Percentiles rank a stretch among this genome's conserved stretches.
phyloP scores from a whole-genome alignment of 805 yeast species.

The Teunomyces pallodes region DNA sequence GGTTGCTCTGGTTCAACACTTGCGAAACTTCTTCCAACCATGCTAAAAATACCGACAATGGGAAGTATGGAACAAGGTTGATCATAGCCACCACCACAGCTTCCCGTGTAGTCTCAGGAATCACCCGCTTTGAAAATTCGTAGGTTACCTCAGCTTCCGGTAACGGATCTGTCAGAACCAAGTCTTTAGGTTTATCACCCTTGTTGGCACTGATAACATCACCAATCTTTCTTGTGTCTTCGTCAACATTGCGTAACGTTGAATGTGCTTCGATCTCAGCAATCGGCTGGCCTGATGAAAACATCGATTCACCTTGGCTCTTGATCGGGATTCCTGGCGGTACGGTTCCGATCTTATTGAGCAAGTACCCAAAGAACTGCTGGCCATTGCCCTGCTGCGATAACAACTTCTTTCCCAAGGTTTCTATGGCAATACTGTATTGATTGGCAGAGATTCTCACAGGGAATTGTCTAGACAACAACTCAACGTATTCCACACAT shows the following conservation, averaged over 20 bases:
- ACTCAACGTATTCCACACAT: conserved; percentile 40
- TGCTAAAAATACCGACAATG: conserved; percentile 34
- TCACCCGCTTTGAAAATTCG: conserved; percentile 21
- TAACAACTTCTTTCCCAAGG: conserved; percentile 45
- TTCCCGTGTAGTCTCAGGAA: conserved; percentile 45
- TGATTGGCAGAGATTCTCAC: conserved; percentile 50
- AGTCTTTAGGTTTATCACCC: conserved; percentile 32
- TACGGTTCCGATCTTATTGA: conserved; percentile 36
- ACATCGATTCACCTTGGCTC: conserved; percentile 7
- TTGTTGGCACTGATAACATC: conserved; percentile 31
- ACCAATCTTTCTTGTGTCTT: conserved; percentile 11
- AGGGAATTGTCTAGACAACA: conserved; percentile 58
- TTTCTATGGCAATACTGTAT: conserved; percentile 54
- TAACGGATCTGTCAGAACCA: conserved; percentile 14
- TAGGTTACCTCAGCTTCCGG: conserved; percentile 11
- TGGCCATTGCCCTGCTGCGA: conserved; percentile 22
- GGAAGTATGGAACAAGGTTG: conserved; percentile 52
- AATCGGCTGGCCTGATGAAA: conserved; percentile 39
- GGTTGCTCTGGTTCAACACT: conserved; percentile 30
- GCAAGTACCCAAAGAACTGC: conserved; percentile 43
- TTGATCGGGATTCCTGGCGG: conserved; percentile 28
- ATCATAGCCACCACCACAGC: conserved; percentile 48
- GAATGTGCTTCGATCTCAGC: conserved; percentile 36
- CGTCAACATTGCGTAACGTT: conserved; percentile 28
- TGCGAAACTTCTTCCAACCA: conserved; percentile 50